A percentile compares a stretch with the other conserved stretches of the same genome.
Evolutionary conservation across 179 eudicot genomes (phyloP).

Genomic region (Camellia oleifera): DNA sequence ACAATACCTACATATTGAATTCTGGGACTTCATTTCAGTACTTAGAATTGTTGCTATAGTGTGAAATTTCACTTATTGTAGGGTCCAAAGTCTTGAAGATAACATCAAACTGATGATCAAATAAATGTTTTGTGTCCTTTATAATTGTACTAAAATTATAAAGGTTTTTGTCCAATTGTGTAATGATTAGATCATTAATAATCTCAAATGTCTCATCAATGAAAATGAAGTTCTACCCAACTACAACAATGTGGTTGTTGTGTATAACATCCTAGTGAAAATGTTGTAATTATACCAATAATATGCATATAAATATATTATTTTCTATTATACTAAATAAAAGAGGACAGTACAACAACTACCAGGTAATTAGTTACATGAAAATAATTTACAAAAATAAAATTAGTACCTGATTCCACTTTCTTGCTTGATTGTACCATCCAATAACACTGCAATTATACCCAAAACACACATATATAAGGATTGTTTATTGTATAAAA

Average conservation of each 20-base stretch:
- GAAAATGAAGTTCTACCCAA: constrained; percentile 5
- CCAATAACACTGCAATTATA: constrained; percentile 58
- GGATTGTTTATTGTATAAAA: no score
- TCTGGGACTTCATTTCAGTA: neutral
- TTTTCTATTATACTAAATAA: no score
- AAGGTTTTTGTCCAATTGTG: neutral
- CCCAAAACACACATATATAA: neutral
- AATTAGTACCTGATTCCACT: constrained; percentile 65
- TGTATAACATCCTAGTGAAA: no score
- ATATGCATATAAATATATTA: no score
- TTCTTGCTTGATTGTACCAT: constrained; percentile 77
- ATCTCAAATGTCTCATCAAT: neutral
- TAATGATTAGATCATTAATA: neutral
- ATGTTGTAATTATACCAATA: no score
- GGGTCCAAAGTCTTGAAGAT: neutral
- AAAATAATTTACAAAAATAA: no score
- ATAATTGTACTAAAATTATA: no score
- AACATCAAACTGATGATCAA: no score
- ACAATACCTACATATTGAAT: neutral
- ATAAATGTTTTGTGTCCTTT: no score
- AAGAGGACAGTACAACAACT: no score
- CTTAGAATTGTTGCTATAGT: no score
- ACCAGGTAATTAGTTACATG: no score
- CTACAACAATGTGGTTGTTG: neutral
- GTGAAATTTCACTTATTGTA: neutral